phyloP scores from a whole-genome alignment of 2,329 filamentous ascomycete species.

The Setomelanomma holmii region DNA sequence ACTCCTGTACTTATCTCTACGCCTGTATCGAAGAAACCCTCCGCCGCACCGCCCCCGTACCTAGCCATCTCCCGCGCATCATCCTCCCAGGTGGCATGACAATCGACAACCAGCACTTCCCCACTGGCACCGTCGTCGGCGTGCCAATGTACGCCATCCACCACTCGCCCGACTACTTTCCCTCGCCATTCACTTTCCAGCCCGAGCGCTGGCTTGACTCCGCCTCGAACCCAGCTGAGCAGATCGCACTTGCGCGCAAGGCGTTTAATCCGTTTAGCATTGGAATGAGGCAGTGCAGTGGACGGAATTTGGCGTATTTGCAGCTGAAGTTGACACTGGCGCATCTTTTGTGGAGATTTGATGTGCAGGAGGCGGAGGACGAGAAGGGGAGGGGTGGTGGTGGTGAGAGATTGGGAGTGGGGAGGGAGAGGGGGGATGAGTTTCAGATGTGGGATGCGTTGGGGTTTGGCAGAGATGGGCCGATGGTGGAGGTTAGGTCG shows the following conservation, averaged over 20 bases:
- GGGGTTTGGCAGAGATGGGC: conserved; percentile 72
- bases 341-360: conserved; percentile 65
- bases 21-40: conserved; percentile 45
- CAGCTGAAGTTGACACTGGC: conserved; percentile 70
- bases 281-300: conserved; percentile 68
- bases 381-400: conserved; percentile 24
- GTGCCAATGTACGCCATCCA: conserved; percentile 33
- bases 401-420: conserved; percentile 19
- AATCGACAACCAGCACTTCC: conserved; percentile 29
- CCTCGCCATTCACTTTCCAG: conserved; percentile 21
- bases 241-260: conserved; percentile 5
- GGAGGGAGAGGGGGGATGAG: conserved; percentile 52
- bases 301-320: conserved; percentile 69
- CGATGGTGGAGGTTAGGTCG: conserved; percentile 62
- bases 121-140: conserved; percentile 30
- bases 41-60: conserved; percentile 34
- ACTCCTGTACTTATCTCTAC: conserved; percentile 35
- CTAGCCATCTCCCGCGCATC: conserved; percentile 33
- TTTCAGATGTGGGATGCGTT: conserved; percentile 76
- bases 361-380: conserved; percentile 50
- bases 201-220: conserved; percentile 33
- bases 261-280: conserved; percentile 77
- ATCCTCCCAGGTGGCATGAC: conserved; percentile 33
- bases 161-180: conserved; percentile 22
- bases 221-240: conserved; percentile 6